Evolutionary conservation across 345 rosid species (phyloP).

Genomic region (Rhizophora apiculata): DNA sequence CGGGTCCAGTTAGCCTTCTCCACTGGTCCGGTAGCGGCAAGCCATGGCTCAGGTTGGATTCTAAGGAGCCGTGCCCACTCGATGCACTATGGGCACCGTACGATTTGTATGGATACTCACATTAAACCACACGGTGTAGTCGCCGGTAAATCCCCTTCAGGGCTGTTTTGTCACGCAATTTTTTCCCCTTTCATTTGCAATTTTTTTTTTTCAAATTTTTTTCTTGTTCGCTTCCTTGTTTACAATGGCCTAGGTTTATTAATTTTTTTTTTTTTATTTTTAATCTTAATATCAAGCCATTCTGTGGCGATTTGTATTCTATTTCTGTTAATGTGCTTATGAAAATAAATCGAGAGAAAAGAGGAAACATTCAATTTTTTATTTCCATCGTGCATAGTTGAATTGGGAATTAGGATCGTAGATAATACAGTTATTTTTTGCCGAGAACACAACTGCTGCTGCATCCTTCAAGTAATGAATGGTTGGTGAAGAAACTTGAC

Average conservation of each 20-base stretch:
- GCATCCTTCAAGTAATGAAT: conserved; percentile 9
- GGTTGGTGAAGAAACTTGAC: conserved; percentile 4
- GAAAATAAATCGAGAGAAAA: conserved; percentile 18
- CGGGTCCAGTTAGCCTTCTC: conserved; percentile 87
- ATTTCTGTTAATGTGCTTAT: conserved; percentile 9
- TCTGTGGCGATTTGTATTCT: conserved; percentile 36
- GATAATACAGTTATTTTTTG: background rate
- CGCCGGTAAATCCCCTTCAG: conserved; percentile 27
- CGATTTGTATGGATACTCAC: conserved; percentile 62
- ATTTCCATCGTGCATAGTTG: background rate
- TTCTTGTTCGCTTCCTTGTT: background rate
- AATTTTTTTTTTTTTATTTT: background rate
- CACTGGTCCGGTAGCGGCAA: conserved; percentile 99
- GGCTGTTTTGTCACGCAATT: conserved; percentile 6
- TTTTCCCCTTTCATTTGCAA: background rate
- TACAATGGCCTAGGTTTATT: conserved; percentile 3
- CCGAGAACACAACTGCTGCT: background rate
- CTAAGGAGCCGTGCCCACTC: conserved; percentile 73
- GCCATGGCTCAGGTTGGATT: conserved; percentile 90
- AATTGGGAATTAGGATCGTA: conserved; percentile 2
- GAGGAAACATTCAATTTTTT: conserved; percentile 19
- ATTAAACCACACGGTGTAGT: background rate
- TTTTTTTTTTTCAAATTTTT: conserved; percentile 9
- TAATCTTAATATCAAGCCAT: conserved; percentile 16
- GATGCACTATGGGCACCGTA: conserved; percentile 85